Base-by-base conservation (phyloP, 2,329 filamentous ascomycete genomes). In the Chaetomium olivaceum region DNA sequence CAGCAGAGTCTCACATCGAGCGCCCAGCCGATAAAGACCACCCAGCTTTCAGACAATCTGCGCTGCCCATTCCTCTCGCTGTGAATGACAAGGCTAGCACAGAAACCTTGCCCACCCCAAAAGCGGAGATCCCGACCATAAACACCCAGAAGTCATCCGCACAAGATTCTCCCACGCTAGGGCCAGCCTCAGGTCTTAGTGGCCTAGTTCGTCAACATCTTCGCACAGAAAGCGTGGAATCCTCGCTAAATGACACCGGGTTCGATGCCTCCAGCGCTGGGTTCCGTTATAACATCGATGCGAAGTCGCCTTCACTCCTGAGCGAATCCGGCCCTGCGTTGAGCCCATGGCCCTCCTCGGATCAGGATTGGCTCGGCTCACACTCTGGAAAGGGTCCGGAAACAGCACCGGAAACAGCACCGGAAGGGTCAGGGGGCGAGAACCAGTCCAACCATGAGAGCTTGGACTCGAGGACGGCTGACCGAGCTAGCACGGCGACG, bases 141-240 rank as follows among this genome's bases (percentile, higher is more conserved):
- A 68, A 65, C 12, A 69, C 76, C 0, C 71, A 73, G 11, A 67
- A 67, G 3, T 23, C 63, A 5, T 75, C 76, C 8, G 76, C 82
- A 0, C 75, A 76, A 11, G 92, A 96, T 72, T 96, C 93, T 0
- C 93, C 93, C 0, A 96, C 92, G 0, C 79, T 97, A 6, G 90
- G 90, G 1, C 82, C 81, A 12, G 81, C 81, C 19, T 79, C 80
- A 21, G 92, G 91, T 0, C 81, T 97, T 19, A 94, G 89, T 72
- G 91, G 90, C 1, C 85, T 97, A 81, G 89, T 97, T 55, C 87
- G 90, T 36, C 89, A 93, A 68, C 95, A 98, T 80, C 80, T 98
- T 50, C 88, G 95, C 59, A 87, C 87, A 39, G 87, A 89, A 69
- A 98, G 94, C 78, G 89, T 89, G 65, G 85, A 87, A 16, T 98